Conservation (phyloP, 441 rosid genomes). For the Gossypium gossypioides region DNA sequence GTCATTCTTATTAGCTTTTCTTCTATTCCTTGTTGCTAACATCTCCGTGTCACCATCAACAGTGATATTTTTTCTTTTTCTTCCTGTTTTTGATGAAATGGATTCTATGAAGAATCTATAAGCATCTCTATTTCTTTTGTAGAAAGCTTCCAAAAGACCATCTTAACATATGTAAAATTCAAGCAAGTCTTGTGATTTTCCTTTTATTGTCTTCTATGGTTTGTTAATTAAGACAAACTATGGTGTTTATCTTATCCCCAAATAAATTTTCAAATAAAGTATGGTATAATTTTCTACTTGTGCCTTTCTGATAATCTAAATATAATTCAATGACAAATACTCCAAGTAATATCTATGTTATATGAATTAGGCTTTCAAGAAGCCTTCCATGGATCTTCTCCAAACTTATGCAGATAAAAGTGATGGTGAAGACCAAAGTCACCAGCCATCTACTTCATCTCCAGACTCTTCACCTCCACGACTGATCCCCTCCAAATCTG, state of each 20-base stretch:
- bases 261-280: neutral
- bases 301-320: neutral
- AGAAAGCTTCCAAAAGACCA: neutral
- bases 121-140: neutral
- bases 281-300: neutral
- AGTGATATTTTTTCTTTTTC: neutral
- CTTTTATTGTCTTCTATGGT: neutral
- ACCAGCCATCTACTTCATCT: slow-evolving; percentile 22
- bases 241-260: neutral
- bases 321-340: neutral
- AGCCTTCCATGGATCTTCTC: slow-evolving; percentile 49
- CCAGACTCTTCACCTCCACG: slow-evolving; percentile 82
- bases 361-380: neutral
- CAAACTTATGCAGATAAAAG: slow-evolving; percentile 35
- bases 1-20: neutral
- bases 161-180: neutral
- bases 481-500: slow-evolving; percentile 59
- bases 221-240: neutral
- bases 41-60: neutral
- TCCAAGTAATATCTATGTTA: neutral
- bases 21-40: neutral
- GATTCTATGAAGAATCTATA: neutral
- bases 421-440: slow-evolving; percentile 31
- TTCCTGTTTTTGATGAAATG: neutral
- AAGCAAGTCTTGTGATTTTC: slow-evolving; percentile 49